Evolutionary conservation across 805 yeast species (phyloP).

Genomic region (Cyberlindnera nakhonratchasimensis): DNA sequence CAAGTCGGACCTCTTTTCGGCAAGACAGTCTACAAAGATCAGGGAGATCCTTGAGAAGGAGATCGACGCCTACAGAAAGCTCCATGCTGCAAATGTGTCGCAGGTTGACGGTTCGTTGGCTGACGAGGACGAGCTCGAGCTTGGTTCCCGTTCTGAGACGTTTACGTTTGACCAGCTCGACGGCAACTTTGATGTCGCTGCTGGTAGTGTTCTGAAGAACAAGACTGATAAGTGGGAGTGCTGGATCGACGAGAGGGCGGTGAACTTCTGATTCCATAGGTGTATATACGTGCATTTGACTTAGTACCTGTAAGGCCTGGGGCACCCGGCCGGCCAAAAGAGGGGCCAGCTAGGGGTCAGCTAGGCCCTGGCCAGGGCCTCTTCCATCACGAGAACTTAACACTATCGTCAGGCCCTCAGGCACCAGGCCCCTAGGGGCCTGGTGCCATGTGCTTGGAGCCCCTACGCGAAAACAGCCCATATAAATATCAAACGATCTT

Average conservation of each 20-base stretch:
- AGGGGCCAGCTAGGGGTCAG: too few relatives aligned
- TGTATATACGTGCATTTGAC: background rate
- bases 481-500: too few relatives aligned
- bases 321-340: too few relatives aligned
- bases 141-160: conserved; percentile 36
- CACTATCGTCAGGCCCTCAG: too few relatives aligned
- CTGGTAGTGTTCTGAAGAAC: conserved; percentile 66
- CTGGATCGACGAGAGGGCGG: conserved; percentile 77
- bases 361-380: too few relatives aligned
- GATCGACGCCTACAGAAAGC: conserved; percentile 51
- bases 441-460: too few relatives aligned
- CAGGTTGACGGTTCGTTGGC: conserved; percentile 32
- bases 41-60: conserved; percentile 58
- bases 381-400: too few relatives aligned
- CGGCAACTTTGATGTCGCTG: conserved; percentile 64
- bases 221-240: conserved; percentile 60
- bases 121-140: conserved; percentile 43
- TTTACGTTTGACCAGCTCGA: conserved; percentile 70
- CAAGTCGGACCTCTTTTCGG: conserved; percentile 80
- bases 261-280: conserved; percentile 43
- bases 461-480: background rate
- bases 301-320: too few relatives aligned
- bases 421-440: too few relatives aligned
- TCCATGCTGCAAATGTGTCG: conserved; percentile 39
- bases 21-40: conserved; percentile 66